Percentiles rank a stretch among this genome's conserved stretches.
phyloP scores from a whole-genome alignment of 148 eudicot species.

The Silene uniflora region DNA sequence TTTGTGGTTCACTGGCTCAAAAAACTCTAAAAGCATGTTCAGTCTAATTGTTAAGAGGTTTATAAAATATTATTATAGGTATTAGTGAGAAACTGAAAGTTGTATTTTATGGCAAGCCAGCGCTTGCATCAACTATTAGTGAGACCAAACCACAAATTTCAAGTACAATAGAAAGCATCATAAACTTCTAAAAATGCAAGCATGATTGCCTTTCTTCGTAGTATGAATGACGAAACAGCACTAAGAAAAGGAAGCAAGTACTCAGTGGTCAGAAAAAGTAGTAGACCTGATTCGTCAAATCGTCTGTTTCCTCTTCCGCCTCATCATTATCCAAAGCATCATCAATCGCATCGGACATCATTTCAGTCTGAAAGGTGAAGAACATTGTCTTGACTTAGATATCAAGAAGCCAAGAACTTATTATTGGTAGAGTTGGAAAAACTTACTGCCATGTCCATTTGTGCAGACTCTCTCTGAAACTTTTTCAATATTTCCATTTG shows the following conservation, averaged over 20 bases:
- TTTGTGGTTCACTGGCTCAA: no score
- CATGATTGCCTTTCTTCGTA: neutral
- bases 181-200: neutral
- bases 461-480: slow-evolving; percentile 90
- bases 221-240: neutral
- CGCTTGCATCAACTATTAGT: no score
- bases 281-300: slow-evolving; percentile 78
- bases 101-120: no score
- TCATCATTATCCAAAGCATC: slow-evolving; percentile 88
- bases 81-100: no score
- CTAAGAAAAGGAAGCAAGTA: neutral
- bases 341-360: slow-evolving; percentile 97
- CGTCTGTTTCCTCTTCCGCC: slow-evolving; percentile 97
- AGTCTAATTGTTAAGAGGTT: no score
- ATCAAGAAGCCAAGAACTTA: neutral
- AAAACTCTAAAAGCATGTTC: no score
- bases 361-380: slow-evolving; percentile 58
- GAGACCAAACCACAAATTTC: neutral
- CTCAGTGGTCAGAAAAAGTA: slow-evolving; percentile 3
- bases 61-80: no score
- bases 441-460: slow-evolving; percentile 97
- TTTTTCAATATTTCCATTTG: slow-evolving; percentile 72
- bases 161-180: neutral
- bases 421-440: slow-evolving; percentile 13
- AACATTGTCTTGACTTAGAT: neutral